phyloP scores from a whole-genome alignment of 23 red algal genomes.

The Gracilaria vermiculophylla region DNA sequence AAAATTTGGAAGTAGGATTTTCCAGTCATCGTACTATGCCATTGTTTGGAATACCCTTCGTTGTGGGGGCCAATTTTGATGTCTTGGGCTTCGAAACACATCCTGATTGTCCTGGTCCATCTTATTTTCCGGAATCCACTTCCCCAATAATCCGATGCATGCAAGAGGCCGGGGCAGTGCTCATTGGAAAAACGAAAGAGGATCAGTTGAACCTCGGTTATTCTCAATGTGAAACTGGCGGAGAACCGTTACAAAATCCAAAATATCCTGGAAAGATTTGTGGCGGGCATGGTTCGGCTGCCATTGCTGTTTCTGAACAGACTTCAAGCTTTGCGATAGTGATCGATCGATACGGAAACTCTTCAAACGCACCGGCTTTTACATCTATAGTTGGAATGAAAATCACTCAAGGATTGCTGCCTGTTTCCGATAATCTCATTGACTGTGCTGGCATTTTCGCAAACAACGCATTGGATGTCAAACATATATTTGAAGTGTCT shows the following conservation, averaged over 20 bases:
- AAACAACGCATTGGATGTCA: constrained; percentile 22
- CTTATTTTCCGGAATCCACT: background rate
- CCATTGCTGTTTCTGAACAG: constrained; percentile 37
- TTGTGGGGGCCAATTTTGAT: constrained; percentile 46
- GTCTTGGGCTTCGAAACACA: constrained; percentile 31
- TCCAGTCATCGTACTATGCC: background rate
- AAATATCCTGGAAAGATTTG: background rate
- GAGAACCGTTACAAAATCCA: background rate
- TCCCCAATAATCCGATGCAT: constrained; percentile 5
- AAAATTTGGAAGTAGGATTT: background rate
- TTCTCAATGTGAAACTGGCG: constrained; percentile 1
- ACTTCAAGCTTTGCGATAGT: constrained; percentile 41
- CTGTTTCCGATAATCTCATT: background rate
- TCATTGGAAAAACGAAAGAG: constrained; percentile 32
- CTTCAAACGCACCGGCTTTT: background rate
- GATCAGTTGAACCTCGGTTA: constrained; percentile 51
- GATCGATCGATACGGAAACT: constrained; percentile 38
- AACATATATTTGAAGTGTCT: constrained; percentile 20
- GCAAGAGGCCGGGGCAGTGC: constrained; percentile 28
- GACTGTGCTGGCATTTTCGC: constrained; percentile 32
- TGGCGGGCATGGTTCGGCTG: constrained; percentile 42
- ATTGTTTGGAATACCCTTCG: constrained; percentile 61
- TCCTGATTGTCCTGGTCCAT: background rate
- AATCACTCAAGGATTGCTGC: constrained; percentile 34
- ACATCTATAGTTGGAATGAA: constrained; percentile 31